phyloP scores from a whole-genome alignment of 495 filamentous ascomycete genomes.

The Penicillium chermesinum region DNA sequence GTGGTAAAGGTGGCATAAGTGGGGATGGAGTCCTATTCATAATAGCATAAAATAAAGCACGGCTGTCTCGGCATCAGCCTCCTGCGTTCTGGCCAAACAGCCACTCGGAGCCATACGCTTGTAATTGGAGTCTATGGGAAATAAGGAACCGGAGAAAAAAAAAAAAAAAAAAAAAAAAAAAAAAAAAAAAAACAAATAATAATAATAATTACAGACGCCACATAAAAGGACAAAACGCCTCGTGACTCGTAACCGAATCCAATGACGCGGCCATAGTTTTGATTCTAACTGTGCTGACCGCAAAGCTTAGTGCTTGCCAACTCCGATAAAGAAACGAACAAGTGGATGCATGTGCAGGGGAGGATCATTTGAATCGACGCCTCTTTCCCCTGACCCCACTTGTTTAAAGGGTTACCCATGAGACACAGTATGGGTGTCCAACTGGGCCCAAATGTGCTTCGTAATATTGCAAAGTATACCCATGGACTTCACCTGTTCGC shows the following conservation, averaged over 20 bases:
- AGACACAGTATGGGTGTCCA: background rate
- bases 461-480: slow-evolving; percentile 1
- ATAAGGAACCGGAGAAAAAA: background rate
- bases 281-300: slow-evolving; percentile 14
- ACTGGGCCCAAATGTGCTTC: background rate
- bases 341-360: background rate
- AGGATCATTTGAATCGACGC: background rate
- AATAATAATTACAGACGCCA: slow-evolving; percentile 1
- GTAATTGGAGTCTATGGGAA: slow-evolving; percentile 3
- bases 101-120: slow-evolving; percentile 8
- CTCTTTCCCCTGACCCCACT: background rate
- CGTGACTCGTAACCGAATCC: slow-evolving; percentile 27
- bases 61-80: slow-evolving; percentile 13
- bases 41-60: background rate
- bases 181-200: background rate
- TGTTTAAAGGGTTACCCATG: background rate
- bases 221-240: slow-evolving; percentile 4
- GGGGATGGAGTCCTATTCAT: background rate
- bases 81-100: slow-evolving; percentile 9
- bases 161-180: slow-evolving; percentile 2
- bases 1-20: background rate
- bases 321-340: slow-evolving; percentile 2
- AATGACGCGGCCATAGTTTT: slow-evolving; percentile 19
- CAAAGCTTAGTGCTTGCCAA: slow-evolving; percentile 18
- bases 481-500: background rate